Evolutionary conservation across 495 filamentous ascomycete genomes (phyloP), one percentile per base, ranked within the genome.

Genomic region (Aspergillus bertholletiae): DNA sequence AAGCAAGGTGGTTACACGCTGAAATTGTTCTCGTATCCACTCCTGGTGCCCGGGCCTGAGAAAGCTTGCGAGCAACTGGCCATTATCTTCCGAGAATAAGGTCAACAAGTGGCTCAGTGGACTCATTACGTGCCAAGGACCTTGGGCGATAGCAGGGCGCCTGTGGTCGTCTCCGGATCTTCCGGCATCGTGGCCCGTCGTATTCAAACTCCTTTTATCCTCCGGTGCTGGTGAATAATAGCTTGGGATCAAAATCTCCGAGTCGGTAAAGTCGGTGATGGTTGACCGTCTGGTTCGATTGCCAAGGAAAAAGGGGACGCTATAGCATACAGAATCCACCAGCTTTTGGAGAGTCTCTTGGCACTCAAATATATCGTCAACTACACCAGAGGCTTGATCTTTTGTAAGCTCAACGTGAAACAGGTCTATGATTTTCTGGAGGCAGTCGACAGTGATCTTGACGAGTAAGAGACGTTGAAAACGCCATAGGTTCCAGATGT

Each of bases 401-500:
- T 22, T 13, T 24, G 43, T 1, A 46, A 7, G 9, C 43, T 46
- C 13, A 46, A 3, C 5, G 17, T 44, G 12, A 11, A 11, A 27
- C 23, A 7, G 46, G 27, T 28, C 9, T 28, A 9, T 5, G 9
- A 28, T 28, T 9, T 5, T 28, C 5, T 9, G 5, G 9, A 49
- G 24, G 4, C 22, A 43, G 46, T 28, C 22, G 32, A 58, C 12
- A 11, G 37, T 47, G 43, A 60, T 47, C 32, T 44, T 55, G 21
- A 32, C 12, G 11, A 60, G 47, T 26, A 60, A 20, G 49, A 60
- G 47, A 26, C 58, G 58, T 22, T 60, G 58, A n/a, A 60, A 2
- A 44, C 58, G 58, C 53, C 53, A 60, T 41, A 53, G 32, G 22
- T 60, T 60, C 58, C 58, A 60, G 35, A 60, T 56, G 4, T 15